Conservation (phyloP, 441 rosid species). For the Erodium texanum region DNA sequence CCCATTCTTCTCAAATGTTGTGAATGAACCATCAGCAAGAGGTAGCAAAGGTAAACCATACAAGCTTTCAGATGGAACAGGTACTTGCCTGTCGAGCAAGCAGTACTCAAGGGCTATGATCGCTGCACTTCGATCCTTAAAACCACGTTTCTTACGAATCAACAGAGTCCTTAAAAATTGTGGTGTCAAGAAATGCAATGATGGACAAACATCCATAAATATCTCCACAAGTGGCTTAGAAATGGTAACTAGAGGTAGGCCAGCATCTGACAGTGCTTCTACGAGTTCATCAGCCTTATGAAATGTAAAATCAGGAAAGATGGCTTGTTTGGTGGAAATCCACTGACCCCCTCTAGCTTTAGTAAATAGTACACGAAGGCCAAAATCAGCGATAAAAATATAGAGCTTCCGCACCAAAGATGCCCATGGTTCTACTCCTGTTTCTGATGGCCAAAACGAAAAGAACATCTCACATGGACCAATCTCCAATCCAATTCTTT, state of each 20-base stretch:
- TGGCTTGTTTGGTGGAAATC: conserved; percentile 87
- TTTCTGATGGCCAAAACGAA: conserved; percentile 79
- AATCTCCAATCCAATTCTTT: conserved; percentile 70
- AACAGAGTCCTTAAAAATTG: conserved; percentile 66
- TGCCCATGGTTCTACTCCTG: conserved; percentile 89
- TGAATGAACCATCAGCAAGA: conserved; percentile 82
- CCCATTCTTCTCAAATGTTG: conserved; percentile 66
- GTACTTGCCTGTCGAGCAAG: conserved; percentile 61
- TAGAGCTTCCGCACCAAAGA: conserved; percentile 72
- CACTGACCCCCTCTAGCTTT: conserved; percentile 95
- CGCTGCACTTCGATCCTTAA: conserved; percentile 56
- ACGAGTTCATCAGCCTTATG: conserved; percentile 56
- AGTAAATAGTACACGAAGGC: conserved; percentile 72
- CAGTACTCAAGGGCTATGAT: conserved; percentile 86
- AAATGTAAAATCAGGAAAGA: conserved; percentile 85
- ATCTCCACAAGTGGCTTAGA: conserved; percentile 61
- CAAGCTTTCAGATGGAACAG: conserved; percentile 41
- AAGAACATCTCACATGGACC: conserved; percentile 80
- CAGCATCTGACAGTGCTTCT: conserved; percentile 78
- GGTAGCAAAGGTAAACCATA: conserved; percentile 86
- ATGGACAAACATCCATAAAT: conserved; percentile 67
- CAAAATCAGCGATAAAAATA: conserved; percentile 55
- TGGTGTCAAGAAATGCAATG: conserved; percentile 76
- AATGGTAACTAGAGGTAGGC: conserved; percentile 65
- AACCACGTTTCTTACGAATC: conserved; percentile 68